These are phyloP conservation scores for Fusarium tuaranense DNA, from an alignment of 2,329 filamentous ascomycete genomes.

Conservation along the genomic window DNA sequence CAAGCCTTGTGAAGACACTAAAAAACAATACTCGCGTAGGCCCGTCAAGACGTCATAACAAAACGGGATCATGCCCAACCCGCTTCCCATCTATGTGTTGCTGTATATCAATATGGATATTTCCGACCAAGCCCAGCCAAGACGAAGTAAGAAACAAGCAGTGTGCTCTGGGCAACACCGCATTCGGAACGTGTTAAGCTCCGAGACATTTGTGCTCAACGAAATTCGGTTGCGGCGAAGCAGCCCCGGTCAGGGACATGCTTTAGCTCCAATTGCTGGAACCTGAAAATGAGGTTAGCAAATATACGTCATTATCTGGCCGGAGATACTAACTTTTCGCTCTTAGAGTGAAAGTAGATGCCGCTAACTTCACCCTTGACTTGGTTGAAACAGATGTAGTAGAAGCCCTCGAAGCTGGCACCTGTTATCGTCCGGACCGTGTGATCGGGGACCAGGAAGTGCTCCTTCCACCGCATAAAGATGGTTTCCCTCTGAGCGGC, in stretches of 20 bases:
- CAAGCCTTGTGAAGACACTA: slow-evolving; percentile 28
- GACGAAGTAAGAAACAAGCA: slow-evolving; percentile 16
- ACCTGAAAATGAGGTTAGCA: slow-evolving; percentile 62
- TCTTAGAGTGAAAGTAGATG: slow-evolving; percentile 98
- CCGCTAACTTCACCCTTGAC: slow-evolving; percentile 86
- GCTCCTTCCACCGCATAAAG: slow-evolving; percentile 99
- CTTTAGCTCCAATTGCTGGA: slow-evolving; percentile 91
- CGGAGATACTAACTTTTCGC: slow-evolving; percentile 81
- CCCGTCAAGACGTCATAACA: slow-evolving; percentile 35
- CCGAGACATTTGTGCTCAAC: slow-evolving; percentile 43
- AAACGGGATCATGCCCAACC: slow-evolving; percentile 29
- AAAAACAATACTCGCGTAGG: slow-evolving; percentile 24
- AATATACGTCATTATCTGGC: not conserved
- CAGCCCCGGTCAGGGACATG: slow-evolving; percentile 89
- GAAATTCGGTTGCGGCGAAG: slow-evolving; percentile 87
- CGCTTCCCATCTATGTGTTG: slow-evolving; percentile 41
- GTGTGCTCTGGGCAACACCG: slow-evolving; percentile 5
- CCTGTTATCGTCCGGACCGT: slow-evolving; percentile 90
- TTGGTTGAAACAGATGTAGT: slow-evolving; percentile 99
- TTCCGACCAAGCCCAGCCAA: slow-evolving; percentile 19
- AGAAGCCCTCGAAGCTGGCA: slow-evolving; percentile 98
- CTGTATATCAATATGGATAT: slow-evolving; percentile 27
- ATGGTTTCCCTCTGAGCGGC: slow-evolving; percentile 86
- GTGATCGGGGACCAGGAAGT: slow-evolving; percentile 96
- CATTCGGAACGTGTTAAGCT: slow-evolving; percentile 7